A percentile compares a stretch with the other conserved stretches of the same genome.
These are phyloP conservation scores for Punctularia strigosozonata DNA, from an alignment of 768 basidiomycete species.

Conservation along the genomic window DNA sequence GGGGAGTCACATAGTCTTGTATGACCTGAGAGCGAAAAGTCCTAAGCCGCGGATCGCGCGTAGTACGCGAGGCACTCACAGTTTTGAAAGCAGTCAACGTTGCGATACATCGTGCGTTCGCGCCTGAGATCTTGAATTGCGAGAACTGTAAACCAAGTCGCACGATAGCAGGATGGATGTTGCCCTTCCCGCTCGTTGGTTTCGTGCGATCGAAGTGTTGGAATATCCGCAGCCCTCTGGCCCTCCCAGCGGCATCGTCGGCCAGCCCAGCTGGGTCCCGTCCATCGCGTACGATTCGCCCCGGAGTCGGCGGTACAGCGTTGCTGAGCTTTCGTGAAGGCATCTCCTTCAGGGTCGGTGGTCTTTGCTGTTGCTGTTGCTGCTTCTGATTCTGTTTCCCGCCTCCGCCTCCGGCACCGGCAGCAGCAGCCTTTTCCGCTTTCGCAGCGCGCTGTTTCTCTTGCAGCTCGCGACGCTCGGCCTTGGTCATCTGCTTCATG, in stretches of 20 bases:
- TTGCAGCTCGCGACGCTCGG: slow-evolving; percentile 14
- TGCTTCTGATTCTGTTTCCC: slow-evolving; percentile 4
- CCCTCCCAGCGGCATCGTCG: slow-evolving; percentile 25
- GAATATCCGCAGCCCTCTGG: slow-evolving; percentile 70
- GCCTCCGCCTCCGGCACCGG: slow-evolving; percentile 1
- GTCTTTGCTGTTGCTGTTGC: no score
- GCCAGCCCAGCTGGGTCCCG: slow-evolving; percentile 14
- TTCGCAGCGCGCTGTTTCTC: slow-evolving; percentile 12
- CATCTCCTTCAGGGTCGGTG: neutral
- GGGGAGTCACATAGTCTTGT: slow-evolving; percentile 80
- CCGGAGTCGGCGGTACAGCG: neutral
- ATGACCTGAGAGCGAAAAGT: slow-evolving; percentile 49
- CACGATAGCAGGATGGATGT: slow-evolving; percentile 84
- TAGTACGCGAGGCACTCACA: slow-evolving; percentile 33
- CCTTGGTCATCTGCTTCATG: slow-evolving; percentile 23
- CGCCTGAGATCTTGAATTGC: slow-evolving; percentile 85
- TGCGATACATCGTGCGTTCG: slow-evolving; percentile 92
- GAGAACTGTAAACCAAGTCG: slow-evolving; percentile 84
- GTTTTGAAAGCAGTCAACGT: slow-evolving; percentile 87
- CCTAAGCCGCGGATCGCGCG: neutral
- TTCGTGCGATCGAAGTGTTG: slow-evolving; percentile 79
- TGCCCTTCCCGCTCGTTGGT: slow-evolving; percentile 48
- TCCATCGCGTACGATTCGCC: slow-evolving; percentile 9
- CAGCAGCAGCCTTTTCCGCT: no score
- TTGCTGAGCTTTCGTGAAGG: no score